Evolutionary conservation across 2,329 filamentous ascomycete genomes (phyloP), one percentile per base, ranked within the genome.

Genomic region (Fusarium bactridioides): DNA sequence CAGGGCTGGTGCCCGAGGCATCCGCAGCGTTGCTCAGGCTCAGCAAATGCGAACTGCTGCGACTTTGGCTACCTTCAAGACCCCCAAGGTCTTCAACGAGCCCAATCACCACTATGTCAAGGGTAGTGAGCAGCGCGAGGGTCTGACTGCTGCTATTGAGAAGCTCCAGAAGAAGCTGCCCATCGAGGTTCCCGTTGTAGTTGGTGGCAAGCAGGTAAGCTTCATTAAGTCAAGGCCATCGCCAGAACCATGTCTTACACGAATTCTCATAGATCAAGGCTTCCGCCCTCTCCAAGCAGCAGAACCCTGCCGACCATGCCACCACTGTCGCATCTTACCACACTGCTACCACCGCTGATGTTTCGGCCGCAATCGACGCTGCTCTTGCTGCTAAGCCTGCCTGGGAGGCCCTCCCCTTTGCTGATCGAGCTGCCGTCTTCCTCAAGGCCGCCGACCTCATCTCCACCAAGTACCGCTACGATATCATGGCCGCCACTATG

Each of bases 401-500:
- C 37, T 99, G 96, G 95, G 94, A 95, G 79, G 86, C 88, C 10
- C 86, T 97, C 23, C 93, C 95, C 19, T 98, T 98, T 79, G 90
- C 93, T 53, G 95, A 98, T 83, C 90, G 95, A 61, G 95, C 95
- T 18, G 93, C 95, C 63, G 88, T 99, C 79, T 98, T 98, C 86
- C 89, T 98, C 79, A 98, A 98, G 87, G 95, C 96, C 7, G 95
- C 95, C 38, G 95, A 98, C 80, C 86, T 99, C 70, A 90, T 99
- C 75, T 87, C 93, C 61, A 93, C 89, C 73, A 98, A 98, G 85
- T 98, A 99, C 84, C 90, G 96, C 80, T 98, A 97, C 83, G 94
- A 98, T 63, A 90, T 99, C 77, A 97, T 98, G 93, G 95, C 96
- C 12, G 90, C 94, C 48, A 98, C 96, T 19, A 97, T 98, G 90